These are phyloP conservation scores for Cladosporium colombiae DNA, from an alignment of 2,329 filamentous ascomycete genomes.

Conservation along the genomic window DNA sequence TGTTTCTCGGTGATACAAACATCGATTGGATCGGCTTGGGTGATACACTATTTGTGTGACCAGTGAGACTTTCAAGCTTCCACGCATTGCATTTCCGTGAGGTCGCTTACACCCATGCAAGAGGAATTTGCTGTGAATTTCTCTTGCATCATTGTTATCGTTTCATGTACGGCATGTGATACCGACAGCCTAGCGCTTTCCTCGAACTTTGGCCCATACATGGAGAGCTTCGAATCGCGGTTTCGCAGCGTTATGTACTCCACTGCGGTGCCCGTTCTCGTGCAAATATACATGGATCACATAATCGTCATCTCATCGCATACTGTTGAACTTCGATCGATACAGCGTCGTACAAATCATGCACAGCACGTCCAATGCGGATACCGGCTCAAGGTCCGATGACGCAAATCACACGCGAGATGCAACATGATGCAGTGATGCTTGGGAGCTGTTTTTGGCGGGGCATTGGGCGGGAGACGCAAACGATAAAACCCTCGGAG, in stretches of 20 bases:
- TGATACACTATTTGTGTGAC: background rate
- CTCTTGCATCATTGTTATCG: background rate
- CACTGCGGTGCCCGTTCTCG: background rate
- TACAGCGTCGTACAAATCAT: background rate
- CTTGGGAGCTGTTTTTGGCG: slow-evolving; percentile 7
- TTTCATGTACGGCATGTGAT: background rate
- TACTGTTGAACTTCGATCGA: background rate
- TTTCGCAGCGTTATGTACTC: no score
- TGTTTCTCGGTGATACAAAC: slow-evolving; percentile 9
- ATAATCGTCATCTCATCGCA: background rate
- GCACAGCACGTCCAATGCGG: slow-evolving; percentile 7
- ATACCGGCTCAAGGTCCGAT: background rate
- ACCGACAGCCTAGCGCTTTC: background rate
- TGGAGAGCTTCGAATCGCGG: background rate
- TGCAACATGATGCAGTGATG: background rate
- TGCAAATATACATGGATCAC: background rate
- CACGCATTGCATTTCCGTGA: background rate
- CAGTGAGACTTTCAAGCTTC: background rate
- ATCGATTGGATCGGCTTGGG: slow-evolving; percentile 20
- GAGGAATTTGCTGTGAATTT: background rate
- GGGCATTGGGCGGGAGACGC: background rate
- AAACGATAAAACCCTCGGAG: background rate
- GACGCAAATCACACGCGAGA: slow-evolving; percentile 10
- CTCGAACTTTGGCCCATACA: background rate
- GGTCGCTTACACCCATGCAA: background rate